Evolutionary conservation across 345 rosid species (phyloP).

Genomic region (Boechera retrofracta): DNA sequence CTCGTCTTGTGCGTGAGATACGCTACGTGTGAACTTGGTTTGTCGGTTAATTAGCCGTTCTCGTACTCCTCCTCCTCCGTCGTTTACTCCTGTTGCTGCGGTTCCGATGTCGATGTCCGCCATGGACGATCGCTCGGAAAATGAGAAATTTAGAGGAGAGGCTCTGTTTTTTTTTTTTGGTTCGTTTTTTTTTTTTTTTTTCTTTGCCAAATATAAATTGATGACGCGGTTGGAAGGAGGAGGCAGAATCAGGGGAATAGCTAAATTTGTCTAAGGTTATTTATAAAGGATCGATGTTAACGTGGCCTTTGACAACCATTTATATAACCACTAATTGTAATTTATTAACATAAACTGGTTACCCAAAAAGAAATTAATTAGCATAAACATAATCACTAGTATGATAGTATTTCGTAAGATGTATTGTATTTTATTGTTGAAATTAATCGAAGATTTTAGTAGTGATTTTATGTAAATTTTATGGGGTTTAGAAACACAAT

Average conservation of each 20-base stretch:
- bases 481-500: too few species aligned
- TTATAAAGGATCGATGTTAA: constrained; percentile 36
- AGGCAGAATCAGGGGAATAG: constrained; percentile 28
- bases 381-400: too few species aligned
- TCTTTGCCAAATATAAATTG: not conserved
- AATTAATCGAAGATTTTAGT: too few species aligned
- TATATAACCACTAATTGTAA: constrained; percentile 6
- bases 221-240: constrained; percentile 27
- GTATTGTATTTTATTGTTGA: too few species aligned
- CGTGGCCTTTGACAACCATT: constrained; percentile 25
- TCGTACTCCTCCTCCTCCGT: constrained; percentile 3
- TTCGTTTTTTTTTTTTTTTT: too few species aligned
- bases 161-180: constrained; percentile 4
- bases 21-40: constrained; percentile 53
- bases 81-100: constrained; percentile 2
- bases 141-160: constrained; percentile 22
- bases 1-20: constrained; percentile 78
- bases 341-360: not conserved
- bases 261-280: constrained; percentile 35
- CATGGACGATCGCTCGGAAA: constrained; percentile 42
- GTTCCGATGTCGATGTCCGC: constrained; percentile 54
- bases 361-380: too few species aligned
- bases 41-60: constrained; percentile 47
- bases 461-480: too few species aligned
- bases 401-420: too few species aligned